Evolutionary conservation across 2,329 filamentous ascomycete species (phyloP).

Genomic region (Ophiostoma triangulosporum): DNA sequence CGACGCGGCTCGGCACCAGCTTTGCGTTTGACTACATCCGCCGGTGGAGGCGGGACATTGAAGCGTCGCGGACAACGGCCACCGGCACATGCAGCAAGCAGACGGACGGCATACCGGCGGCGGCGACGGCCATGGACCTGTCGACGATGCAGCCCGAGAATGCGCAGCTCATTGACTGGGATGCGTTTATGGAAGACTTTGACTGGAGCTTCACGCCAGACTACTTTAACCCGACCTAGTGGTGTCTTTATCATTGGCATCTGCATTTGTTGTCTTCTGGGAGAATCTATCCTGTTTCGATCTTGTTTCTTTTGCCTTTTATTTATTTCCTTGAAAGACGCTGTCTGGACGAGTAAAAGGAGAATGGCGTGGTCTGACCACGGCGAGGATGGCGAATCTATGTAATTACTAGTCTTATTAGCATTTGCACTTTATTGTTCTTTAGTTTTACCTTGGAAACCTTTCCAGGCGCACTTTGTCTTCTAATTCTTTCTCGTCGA

Average conservation of each 20-base stretch:
- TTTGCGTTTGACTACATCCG: conserved; percentile 37
- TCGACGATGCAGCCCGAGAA: conserved; percentile 10
- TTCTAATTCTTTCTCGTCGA: no score
- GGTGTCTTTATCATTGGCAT: not conserved
- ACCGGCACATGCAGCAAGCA: conserved; percentile 9
- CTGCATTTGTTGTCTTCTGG: no score
- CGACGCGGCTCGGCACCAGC: conserved; percentile 34
- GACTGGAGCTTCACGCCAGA: conserved; percentile 27
- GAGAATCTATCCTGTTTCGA: not conserved
- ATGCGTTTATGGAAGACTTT: conserved; percentile 36
- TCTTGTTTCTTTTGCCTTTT: no score
- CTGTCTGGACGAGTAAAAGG: no score
- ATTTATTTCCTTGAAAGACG: no score
- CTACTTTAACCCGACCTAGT: conserved; percentile 14
- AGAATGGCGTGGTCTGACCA: no score
- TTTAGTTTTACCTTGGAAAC: no score
- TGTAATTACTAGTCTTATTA: no score
- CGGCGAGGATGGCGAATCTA: no score
- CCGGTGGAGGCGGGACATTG: conserved; percentile 30
- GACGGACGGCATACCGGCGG: not conserved
- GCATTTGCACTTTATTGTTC: no score
- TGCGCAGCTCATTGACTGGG: conserved; percentile 35
- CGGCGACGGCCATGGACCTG: conserved; percentile 9
- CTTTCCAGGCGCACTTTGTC: no score
- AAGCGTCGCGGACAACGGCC: conserved; percentile 23